Evolutionary conservation across 2,329 filamentous ascomycete species (phyloP).

Genomic region (Paraconiothyrium brasiliense): DNA sequence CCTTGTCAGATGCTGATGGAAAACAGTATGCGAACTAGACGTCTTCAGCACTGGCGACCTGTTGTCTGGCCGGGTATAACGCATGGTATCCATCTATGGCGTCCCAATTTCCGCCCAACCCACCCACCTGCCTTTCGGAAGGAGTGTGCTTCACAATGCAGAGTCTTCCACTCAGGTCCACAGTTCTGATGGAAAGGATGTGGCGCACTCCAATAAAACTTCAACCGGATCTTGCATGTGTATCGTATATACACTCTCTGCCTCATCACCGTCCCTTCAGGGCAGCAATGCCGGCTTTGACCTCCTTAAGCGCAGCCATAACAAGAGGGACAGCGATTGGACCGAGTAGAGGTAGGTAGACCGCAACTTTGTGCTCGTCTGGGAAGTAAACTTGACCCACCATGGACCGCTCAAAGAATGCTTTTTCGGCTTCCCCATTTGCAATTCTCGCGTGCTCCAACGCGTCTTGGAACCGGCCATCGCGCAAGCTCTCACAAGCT

Average conservation of each 20-base stretch:
- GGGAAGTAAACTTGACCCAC: constrained; percentile 98
- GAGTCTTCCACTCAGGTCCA: neutral
- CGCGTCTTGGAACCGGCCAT: constrained; percentile 70
- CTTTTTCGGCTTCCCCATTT: constrained; percentile 87
- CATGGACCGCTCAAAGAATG: constrained; percentile 99
- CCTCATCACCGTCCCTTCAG: neutral
- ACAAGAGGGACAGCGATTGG: constrained; percentile 90
- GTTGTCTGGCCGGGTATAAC: too few species aligned
- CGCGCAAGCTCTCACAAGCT: constrained; percentile 75
- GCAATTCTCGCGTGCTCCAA: constrained; percentile 84
- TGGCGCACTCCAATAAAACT: neutral
- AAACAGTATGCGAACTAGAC: too few species aligned
- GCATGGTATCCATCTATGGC: too few species aligned
- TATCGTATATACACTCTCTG: constrained; percentile 8
- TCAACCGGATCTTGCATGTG: neutral
- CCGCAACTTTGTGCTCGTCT: constrained; percentile 96
- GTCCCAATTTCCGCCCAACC: too few species aligned
- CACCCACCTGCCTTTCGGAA: neutral
- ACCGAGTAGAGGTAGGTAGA: constrained; percentile 90
- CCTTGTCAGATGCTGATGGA: too few species aligned
- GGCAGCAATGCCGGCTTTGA: constrained; percentile 62
- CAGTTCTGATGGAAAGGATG: neutral
- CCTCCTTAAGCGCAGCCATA: constrained; percentile 83
- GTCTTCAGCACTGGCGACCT: too few species aligned
- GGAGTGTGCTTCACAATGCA: neutral